Base-by-base conservation (phyloP, 768 basidiomycete genomes). In the Leucocoprinus birnbaumii region DNA sequence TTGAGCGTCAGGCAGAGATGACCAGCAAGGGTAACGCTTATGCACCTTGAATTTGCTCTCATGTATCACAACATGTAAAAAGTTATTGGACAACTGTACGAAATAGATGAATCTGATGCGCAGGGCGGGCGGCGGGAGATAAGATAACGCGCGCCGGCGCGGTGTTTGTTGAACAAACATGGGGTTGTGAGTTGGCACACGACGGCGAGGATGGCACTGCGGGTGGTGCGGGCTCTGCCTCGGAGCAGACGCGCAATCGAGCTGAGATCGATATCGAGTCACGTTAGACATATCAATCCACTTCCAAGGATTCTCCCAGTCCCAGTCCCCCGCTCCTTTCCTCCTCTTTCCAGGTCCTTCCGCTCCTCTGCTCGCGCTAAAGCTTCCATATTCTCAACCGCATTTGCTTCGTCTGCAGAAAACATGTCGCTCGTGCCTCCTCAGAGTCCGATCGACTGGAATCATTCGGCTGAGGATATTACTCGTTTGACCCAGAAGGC, bases 371-470 rank as follows among this genome's bases (percentile, higher is more conserved):
- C 51, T 21, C 26, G 41, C 22, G n/a, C 41, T 13, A 24, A 44
- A 47, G 57, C 59, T 65, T 62, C 63, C 66, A 57, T 68, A 64
- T 63, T 62, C 62, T 57, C 49, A 60, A 31, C 24, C 34, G 44
- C 38, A 10, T 35, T 65, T 57, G 59, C 65, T 49, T 51, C 66
- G 13, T 58, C 66, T 48, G 53, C 65, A 59, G 76, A 78, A 11
- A 14, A 38, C 69, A 76, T 80, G 71, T 64, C 75, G 16, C 61
- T 89, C 31, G 77, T 70, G 14, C 82, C 89, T 26, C 87, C 91
- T 1, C 87, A 91, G 62, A 64, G 78, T 24, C 70, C 89, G 2
- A 85, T 84, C 10, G 62, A 67, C 25, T 91, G 89, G 89, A 75
- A 77, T 19, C 87, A 91, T 62, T 73, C 81, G 16, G 73, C 82